Evolutionary conservation across 768 basidiomycete genomes (phyloP).

Genomic region (Leccinum obscurum): DNA sequence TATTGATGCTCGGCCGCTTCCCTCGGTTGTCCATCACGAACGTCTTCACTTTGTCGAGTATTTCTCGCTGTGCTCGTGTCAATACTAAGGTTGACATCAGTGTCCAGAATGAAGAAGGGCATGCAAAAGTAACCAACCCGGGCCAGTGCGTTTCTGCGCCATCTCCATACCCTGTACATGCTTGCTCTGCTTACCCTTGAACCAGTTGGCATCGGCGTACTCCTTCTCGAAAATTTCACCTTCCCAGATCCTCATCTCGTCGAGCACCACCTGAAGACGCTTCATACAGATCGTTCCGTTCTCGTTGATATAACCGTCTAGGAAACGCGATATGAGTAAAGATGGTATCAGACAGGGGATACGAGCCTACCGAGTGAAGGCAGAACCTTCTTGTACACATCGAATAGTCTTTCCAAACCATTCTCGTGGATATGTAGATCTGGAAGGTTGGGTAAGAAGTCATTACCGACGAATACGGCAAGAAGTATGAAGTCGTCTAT

Average conservation of each 20-base stretch:
- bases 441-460: constrained; percentile 94
- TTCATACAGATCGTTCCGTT: constrained; percentile 76
- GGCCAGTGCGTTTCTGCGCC: constrained; percentile 53
- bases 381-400: constrained; percentile 91
- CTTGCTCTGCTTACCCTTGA: constrained; percentile 88
- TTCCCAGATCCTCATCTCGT: constrained; percentile 90
- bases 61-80: constrained; percentile 68
- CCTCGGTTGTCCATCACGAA: constrained; percentile 61
- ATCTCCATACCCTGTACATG: constrained; percentile 65
- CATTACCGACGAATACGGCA: constrained; percentile 97
- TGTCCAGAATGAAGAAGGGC: background rate
- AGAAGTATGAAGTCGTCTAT: constrained; percentile 98
- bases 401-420: constrained; percentile 88
- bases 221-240: constrained; percentile 90
- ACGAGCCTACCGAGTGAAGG: constrained; percentile 61
- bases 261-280: constrained; percentile 81
- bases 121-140: constrained; percentile 50
- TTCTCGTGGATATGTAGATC: constrained; percentile 98
- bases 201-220: constrained; percentile 87
- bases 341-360: background rate
- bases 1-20: constrained; percentile 28
- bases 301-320: constrained; percentile 94
- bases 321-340: constrained; percentile 3
- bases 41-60: constrained; percentile 75
- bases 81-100: constrained; percentile 47